These are phyloP conservation scores for Venturia carpophila DNA, from an alignment of 2,329 filamentous ascomycete genomes.

Conservation along the genomic window DNA sequence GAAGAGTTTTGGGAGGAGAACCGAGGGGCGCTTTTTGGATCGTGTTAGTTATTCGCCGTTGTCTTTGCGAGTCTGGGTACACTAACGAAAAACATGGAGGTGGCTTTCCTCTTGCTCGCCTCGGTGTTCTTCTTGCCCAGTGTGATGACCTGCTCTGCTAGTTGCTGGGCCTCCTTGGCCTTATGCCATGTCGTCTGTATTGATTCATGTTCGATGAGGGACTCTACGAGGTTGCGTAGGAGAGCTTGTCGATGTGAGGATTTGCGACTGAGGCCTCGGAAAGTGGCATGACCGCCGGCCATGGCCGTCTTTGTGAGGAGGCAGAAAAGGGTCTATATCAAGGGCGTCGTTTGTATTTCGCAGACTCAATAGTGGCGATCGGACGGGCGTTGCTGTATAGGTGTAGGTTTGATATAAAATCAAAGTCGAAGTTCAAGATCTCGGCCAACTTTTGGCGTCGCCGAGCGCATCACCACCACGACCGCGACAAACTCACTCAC, in stretches of 20 bases:
- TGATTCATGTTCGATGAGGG: conserved; percentile 84
- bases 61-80: background rate
- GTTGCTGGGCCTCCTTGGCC: conserved; percentile 89
- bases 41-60: background rate
- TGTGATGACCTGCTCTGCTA: conserved; percentile 92
- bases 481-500: background rate
- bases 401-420: background rate
- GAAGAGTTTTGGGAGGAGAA: conserved; percentile 79
- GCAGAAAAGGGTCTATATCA: background rate
- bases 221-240: conserved; percentile 91
- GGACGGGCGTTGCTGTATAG: background rate
- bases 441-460: conserved; percentile 5
- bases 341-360: background rate
- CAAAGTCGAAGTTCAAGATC: background rate
- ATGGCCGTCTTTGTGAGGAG: conserved; percentile 42
- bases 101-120: conserved; percentile 65
- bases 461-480: conserved; percentile 2
- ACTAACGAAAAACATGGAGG: conserved; percentile 76
- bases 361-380: background rate
- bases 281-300: conserved; percentile 81
- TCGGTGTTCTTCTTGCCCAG: conserved; percentile 89
- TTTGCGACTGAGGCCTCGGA: conserved; percentile 76
- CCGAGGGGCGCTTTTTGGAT: conserved; percentile 54
- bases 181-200: conserved; percentile 95
- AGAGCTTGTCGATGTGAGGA: conserved; percentile 86